Evolutionary conservation across 495 filamentous ascomycete genomes (phyloP).

Genomic region (Penicillium pulvis): DNA sequence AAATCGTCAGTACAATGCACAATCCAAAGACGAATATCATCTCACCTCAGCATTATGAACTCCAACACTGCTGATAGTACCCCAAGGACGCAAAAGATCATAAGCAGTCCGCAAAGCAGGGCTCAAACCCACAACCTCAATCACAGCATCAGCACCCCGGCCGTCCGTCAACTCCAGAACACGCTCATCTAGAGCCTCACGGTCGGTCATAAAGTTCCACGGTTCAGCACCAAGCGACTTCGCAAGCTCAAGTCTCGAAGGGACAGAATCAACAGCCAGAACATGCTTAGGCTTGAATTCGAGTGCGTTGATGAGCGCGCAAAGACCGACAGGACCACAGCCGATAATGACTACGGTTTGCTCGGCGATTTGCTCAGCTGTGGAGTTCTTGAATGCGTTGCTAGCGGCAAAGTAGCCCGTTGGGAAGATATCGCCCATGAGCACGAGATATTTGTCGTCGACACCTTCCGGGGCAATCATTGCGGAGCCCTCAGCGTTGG

Average conservation of each 20-base stretch:
- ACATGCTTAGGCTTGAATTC: constrained; percentile 80
- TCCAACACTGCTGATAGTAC: constrained; percentile 83
- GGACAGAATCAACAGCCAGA: constrained; percentile 83
- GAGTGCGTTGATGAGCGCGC: constrained; percentile 80
- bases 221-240: constrained; percentile 79
- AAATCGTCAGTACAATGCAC: not conserved
- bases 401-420: constrained; percentile 89
- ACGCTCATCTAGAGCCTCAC: constrained; percentile 65
- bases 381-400: constrained; percentile 75
- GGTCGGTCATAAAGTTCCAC: constrained; percentile 75
- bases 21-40: not conserved
- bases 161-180: constrained; percentile 79
- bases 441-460: constrained; percentile 74
- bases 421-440: constrained; percentile 64
- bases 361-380: constrained; percentile 61
- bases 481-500: constrained; percentile 80
- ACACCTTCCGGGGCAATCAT: constrained; percentile 76
- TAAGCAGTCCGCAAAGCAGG: constrained; percentile 81
- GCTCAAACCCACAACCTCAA: constrained; percentile 89
- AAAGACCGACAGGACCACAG: constrained; percentile 88
- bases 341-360: constrained; percentile 81
- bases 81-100: constrained; percentile 85
- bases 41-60: constrained; percentile 87
- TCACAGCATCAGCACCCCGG: constrained; percentile 84
- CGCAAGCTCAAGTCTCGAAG: constrained; percentile 76